These are phyloP conservation scores for Dendrothele bispora DNA, from an alignment of 768 basidiomycete genomes.

Conservation along the genomic window DNA sequence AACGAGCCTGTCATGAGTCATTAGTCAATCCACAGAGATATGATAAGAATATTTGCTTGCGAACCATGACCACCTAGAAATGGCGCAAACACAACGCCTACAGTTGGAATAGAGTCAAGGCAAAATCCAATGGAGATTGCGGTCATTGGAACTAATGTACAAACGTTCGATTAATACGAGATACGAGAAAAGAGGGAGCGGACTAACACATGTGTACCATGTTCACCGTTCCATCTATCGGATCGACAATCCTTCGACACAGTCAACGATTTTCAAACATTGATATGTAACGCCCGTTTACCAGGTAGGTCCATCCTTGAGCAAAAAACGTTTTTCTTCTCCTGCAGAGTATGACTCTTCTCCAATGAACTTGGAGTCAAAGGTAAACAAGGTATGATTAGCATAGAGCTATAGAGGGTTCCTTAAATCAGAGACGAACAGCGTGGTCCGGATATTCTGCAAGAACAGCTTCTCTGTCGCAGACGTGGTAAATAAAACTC, in stretches of 20 bases:
- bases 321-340: constrained; percentile 22
- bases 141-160: constrained; percentile 21
- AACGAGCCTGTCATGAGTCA: constrained; percentile 15
- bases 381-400: no score
- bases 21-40: not conserved
- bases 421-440: constrained; percentile 7
- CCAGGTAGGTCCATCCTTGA: constrained; percentile 22
- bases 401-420: not conserved
- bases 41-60: not conserved
- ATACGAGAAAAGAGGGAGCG: not conserved
- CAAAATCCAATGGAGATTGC: constrained; percentile 24
- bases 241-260: constrained; percentile 19
- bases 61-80: constrained; percentile 22
- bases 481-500: not conserved
- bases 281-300: not conserved
- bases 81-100: constrained; percentile 24
- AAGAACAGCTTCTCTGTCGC: constrained; percentile 11
- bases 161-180: not conserved
- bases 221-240: constrained; percentile 25
- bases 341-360: constrained; percentile 26
- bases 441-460: constrained; percentile 16
- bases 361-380: constrained; percentile 18
- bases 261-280: not conserved
- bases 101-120: constrained; percentile 18
- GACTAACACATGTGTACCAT: constrained; percentile 25